phyloP scores from a whole-genome alignment of 2,329 filamentous ascomycete genomes.

The Botrytis cinerea region DNA sequence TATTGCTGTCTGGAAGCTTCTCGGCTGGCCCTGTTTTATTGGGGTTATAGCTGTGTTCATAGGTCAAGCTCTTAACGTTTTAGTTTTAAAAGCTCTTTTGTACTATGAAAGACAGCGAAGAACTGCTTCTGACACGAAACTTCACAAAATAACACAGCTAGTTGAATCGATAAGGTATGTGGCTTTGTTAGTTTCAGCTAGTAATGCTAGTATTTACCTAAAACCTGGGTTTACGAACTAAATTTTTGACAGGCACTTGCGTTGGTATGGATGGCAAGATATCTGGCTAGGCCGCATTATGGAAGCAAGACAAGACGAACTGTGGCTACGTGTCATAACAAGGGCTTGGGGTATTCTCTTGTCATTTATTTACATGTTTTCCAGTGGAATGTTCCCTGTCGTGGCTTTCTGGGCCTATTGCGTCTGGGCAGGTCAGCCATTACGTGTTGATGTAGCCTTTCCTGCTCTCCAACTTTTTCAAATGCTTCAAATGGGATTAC shows the following conservation, averaged over 20 bases:
- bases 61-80: slow-evolving; percentile 68
- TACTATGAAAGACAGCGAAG: slow-evolving; percentile 71
- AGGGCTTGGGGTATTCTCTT: slow-evolving; percentile 65
- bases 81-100: slow-evolving; percentile 67
- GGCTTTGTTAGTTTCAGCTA: background rate
- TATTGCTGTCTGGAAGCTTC: slow-evolving; percentile 71
- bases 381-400: slow-evolving; percentile 75
- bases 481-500: slow-evolving; percentile 72
- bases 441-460: slow-evolving; percentile 82
- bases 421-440: slow-evolving; percentile 62
- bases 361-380: slow-evolving; percentile 67
- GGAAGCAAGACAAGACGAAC: slow-evolving; percentile 65
- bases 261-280: slow-evolving; percentile 70
- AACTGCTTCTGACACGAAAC: slow-evolving; percentile 71
- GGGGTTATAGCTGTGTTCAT: slow-evolving; percentile 69
- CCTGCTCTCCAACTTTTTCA: slow-evolving; percentile 80
- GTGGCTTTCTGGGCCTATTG: slow-evolving; percentile 83
- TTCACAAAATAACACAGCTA: slow-evolving; percentile 81
- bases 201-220: background rate
- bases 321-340: slow-evolving; percentile 64
- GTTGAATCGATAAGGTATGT: slow-evolving; percentile 57
- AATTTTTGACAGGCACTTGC: slow-evolving; percentile 30
- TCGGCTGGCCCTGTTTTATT: slow-evolving; percentile 77
- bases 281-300: slow-evolving; percentile 72
- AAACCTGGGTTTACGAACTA: background rate